These are phyloP conservation scores for Lipomyces oligophaga DNA, from an alignment of 805 yeast genomes.

Conservation along the genomic window DNA sequence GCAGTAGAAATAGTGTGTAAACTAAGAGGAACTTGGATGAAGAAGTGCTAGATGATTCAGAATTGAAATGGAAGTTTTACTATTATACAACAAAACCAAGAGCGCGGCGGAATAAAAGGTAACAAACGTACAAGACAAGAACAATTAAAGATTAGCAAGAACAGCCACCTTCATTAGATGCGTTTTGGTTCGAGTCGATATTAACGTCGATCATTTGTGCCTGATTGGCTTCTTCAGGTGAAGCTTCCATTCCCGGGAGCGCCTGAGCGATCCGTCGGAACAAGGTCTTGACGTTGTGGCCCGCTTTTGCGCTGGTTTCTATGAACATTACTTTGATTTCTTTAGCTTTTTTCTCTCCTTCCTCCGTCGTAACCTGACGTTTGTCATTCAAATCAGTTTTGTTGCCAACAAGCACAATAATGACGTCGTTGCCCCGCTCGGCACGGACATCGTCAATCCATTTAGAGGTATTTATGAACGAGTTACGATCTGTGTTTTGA, in stretches of 20 bases:
- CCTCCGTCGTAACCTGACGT: constrained; percentile 83
- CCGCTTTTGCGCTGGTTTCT: constrained; percentile 93
- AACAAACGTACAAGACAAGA: too few relatives aligned
- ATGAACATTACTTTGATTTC: constrained; percentile 74
- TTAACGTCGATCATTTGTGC: constrained; percentile 29
- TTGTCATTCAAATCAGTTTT: constrained; percentile 79
- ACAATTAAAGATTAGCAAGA: constrained; percentile 20
- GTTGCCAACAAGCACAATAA: constrained; percentile 87
- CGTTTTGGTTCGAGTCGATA: constrained; percentile 24
- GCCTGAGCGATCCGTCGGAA: constrained; percentile 89
- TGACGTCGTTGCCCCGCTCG: constrained; percentile 86
- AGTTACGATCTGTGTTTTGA: constrained; percentile 44
- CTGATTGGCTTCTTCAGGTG: constrained; percentile 22
- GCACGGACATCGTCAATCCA: constrained; percentile 95
- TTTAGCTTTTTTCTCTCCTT: constrained; percentile 78
- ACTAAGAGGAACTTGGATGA: too few relatives aligned
- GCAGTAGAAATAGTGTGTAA: too few relatives aligned
- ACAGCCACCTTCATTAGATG: constrained; percentile 16
- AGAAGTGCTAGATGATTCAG: too few relatives aligned
- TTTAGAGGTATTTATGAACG: constrained; percentile 77
- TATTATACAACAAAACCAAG: too few relatives aligned
- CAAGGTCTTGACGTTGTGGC: constrained; percentile 84
- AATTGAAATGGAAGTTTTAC: too few relatives aligned
- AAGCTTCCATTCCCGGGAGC: constrained; percentile 70
- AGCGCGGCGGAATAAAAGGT: too few relatives aligned